Base-by-base conservation (phyloP, 805 yeast genomes). In the Ogataea allantospora region DNA sequence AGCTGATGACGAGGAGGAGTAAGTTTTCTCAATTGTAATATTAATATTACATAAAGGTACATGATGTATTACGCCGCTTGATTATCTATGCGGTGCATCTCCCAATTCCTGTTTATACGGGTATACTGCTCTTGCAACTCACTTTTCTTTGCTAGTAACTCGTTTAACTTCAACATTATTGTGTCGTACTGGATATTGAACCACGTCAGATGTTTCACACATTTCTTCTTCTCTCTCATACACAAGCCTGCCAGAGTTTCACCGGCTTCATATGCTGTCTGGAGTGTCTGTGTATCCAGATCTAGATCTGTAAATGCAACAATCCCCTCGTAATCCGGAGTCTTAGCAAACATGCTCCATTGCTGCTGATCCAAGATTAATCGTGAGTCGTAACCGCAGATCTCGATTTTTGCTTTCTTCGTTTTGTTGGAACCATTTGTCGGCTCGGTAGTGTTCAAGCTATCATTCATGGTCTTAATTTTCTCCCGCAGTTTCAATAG, bases 171-270 rank as follows among this genome's bases (percentile, higher is more conserved):
- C 18, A 55, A 28, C 23, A 64, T 65, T 20, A 73, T 58, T 30
- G 66, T 67, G 30, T 61, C 65, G 32, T 46, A 46, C 11, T 57
- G 43, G 25, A 67, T 62, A 10, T 50, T 42, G 37, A 47, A 53
- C 67, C 67, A 63, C 1, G 57, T 53, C 16, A 53, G 40, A 46
- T 80, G 88, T 31, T 73, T 70, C 3, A 53, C 53, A 53, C 88
- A 80, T 47, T 76, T 78, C 37, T 71, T 66, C 43, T 71, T 72
- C 33, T 80, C 85, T 7, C 63, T 55, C 6, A 77, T 51, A 48
- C 87, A 80, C 1, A 74, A 33, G 7, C 41, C 42, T 42, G 53
- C 47, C 36, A 51, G 40, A 6, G 31, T 30, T 4, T 49, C 55
- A 9, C 35, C 44, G 4, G 48, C 53, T 10, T 41, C 53, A 28